Conservation (phyloP, 352 stramenopile species). For the Globisporangium nagaii region DNA sequence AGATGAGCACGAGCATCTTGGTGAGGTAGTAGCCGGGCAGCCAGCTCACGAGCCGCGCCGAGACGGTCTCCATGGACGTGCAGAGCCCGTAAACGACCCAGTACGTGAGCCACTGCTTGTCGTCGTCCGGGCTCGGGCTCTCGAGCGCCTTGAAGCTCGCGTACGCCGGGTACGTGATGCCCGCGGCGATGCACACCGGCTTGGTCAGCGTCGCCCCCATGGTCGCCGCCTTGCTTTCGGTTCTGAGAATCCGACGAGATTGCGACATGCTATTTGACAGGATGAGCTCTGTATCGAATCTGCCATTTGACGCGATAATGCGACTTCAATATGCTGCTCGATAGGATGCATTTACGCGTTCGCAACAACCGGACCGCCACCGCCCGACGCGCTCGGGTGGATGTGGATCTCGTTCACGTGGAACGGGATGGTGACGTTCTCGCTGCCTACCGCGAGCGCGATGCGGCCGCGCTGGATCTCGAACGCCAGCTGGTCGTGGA, state of each 20-base stretch:
- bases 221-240: not conserved
- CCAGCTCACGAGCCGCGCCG: slow-evolving; percentile 39
- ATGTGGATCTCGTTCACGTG: slow-evolving; percentile 62
- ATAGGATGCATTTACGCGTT: not conserved
- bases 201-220: slow-evolving; percentile 58
- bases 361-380: too few species aligned
- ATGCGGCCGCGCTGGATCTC: slow-evolving; percentile 58
- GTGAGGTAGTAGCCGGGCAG: slow-evolving; percentile 94
- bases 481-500: slow-evolving; percentile 61
- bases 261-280: not conserved
- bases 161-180: slow-evolving; percentile 62
- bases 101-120: slow-evolving; percentile 92
- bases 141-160: slow-evolving; percentile 77
- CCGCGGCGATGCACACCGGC: slow-evolving; percentile 41
- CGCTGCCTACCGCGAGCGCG: slow-evolving; percentile 42
- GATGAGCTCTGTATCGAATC: too few species aligned
- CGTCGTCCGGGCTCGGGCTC: slow-evolving; percentile 33
- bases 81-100: slow-evolving; percentile 95
- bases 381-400: slow-evolving; percentile 35
- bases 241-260: slow-evolving; percentile 3
- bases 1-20: slow-evolving; percentile 95
- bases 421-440: slow-evolving; percentile 75
- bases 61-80: slow-evolving; percentile 86
- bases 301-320: not conserved
- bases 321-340: slow-evolving; percentile 4